Percentiles rank a stretch among this genome's conserved stretches.
phyloP scores from a whole-genome alignment of 371 early-diverging fungal genomes.

The Edhazardia aedis region DNA sequence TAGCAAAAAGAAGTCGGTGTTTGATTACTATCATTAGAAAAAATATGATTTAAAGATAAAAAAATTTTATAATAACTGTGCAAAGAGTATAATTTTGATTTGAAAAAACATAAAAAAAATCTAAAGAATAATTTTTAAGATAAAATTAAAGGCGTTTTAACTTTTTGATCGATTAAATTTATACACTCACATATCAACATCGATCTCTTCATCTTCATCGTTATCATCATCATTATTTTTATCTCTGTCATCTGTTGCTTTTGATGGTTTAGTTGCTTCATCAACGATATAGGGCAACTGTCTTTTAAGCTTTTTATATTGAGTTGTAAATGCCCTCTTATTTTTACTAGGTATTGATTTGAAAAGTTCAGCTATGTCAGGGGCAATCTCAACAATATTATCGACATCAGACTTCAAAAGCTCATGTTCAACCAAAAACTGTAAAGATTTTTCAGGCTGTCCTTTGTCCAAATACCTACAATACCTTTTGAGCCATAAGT shows the following conservation, averaged over 20 bases:
- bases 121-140: too few relatives aligned
- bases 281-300: neutral
- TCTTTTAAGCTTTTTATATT: conserved; percentile 43
- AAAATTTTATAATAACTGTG: too few relatives aligned
- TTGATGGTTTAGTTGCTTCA: neutral
- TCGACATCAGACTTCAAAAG: conserved; percentile 67
- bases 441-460: conserved; percentile 54
- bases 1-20: too few relatives aligned
- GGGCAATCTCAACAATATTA: conserved; percentile 54
- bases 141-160: too few relatives aligned
- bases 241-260: neutral
- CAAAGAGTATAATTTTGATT: too few relatives aligned
- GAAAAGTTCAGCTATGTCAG: conserved; percentile 47
- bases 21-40: too few relatives aligned
- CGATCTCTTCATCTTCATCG: neutral
- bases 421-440: conserved; percentile 64
- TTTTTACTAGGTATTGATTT: conserved; percentile 51
- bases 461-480: conserved; percentile 27
- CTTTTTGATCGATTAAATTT: too few relatives aligned
- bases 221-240: neutral
- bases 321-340: conserved; percentile 60
- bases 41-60: too few relatives aligned
- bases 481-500: conserved; percentile 11
- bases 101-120: too few relatives aligned
- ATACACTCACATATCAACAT: too few relatives aligned